Evolutionary conservation across 352 stramenopile genomes (phyloP), one percentile per base, ranked within the genome.

Genomic region (Phytophthora syringae): DNA sequence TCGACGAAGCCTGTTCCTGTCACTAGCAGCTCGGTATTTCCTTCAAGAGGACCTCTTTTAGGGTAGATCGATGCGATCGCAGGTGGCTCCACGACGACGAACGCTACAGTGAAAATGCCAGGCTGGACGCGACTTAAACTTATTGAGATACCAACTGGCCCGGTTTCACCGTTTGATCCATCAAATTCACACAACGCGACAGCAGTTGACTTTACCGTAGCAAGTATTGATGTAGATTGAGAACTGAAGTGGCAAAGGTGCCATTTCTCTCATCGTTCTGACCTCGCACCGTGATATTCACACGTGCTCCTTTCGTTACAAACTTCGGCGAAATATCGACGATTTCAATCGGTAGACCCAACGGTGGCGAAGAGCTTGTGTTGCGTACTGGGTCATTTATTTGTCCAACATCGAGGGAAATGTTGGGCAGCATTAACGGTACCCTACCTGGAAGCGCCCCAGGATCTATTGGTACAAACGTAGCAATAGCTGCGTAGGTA

Each of bases 271-370:
- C 21, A 25, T 76, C 74, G 50, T 70, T 34, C 9, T 66, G 61
- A 15, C 78, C 61, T 64, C 32, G 52, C 12, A 80, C 50, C 1
- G 77, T 80, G 34, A 84, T 71, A 18, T 76, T 82, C 1, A 64
- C 27, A 5, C 25, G 22, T 22, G 39, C 9, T 5, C 42, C 28
- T 11, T 51, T 21, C 32, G 43, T 28, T 30, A 79, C 48, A 54
- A 67, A 61, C 21, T 51, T 67, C 36, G 73, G 75, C 18, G 60
- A 60, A 7, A 78, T 50, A 24, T 54, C 58, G 11, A 42, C 21
- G 18, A 79, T 49, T 7, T 69, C 28, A 37, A 61, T 36, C 11
- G n/a, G 18, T 36, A 13, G 9, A 30, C 11, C 27, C 21, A 30
- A n/a, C 27, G 7, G 0, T n/a, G 12, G 9, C 4, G 43, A 30